Conservation (phyloP, 257 asterid species). For the Echites panduratus region DNA sequence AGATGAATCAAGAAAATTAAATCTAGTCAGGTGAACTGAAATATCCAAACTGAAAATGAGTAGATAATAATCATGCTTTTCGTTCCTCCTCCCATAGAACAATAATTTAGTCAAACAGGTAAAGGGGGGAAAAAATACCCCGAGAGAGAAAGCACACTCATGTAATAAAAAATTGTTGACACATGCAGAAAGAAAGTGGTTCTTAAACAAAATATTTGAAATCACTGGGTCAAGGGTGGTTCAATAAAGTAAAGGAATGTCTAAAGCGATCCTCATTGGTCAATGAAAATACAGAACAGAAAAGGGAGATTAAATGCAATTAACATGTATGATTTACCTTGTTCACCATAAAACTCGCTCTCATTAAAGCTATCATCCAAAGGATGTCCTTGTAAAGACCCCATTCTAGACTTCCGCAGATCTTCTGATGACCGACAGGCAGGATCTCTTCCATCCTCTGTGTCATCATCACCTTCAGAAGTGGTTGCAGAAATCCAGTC, state of each 20-base stretch:
- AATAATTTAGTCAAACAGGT: no score
- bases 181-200: slow-evolving; percentile 2
- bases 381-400: slow-evolving; percentile 63
- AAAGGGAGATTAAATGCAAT: not conserved
- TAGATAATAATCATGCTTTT: not conserved
- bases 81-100: not conserved
- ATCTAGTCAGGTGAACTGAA: not conserved
- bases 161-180: not conserved
- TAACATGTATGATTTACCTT: slow-evolving; percentile 39
- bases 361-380: slow-evolving; percentile 68
- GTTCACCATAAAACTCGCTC: slow-evolving; percentile 52
- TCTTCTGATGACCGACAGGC: slow-evolving; percentile 71
- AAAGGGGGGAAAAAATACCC: no score
- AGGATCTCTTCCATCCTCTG: slow-evolving; percentile 81
- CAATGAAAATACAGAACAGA: not conserved
- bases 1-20: not conserved
- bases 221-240: not conserved
- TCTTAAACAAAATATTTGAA: not conserved
- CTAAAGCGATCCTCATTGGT: not conserved
- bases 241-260: not conserved
- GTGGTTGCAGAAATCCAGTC: slow-evolving; percentile 97
- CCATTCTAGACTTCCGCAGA: slow-evolving; percentile 84
- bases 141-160: no score
- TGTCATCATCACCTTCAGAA: slow-evolving; percentile 94
- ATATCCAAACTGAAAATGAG: not conserved